A percentile compares a stretch with the other conserved stretches of the same genome.
Evolutionary conservation across 371 early-diverging fungal species (phyloP).

Genomic region (Mucor mucedo): DNA sequence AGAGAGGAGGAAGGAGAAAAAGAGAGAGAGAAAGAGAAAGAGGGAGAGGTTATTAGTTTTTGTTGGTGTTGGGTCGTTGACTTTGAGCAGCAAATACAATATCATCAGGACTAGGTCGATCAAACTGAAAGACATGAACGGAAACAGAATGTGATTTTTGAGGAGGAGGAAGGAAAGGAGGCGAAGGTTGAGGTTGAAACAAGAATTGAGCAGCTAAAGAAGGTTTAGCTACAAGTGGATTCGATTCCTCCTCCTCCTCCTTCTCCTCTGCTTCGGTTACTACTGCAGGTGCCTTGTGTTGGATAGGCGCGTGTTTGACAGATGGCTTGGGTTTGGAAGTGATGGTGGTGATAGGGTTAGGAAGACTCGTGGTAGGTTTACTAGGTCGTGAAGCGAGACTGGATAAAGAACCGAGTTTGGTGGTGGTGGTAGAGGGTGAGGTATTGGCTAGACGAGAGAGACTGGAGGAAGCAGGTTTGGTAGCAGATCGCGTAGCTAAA

Average conservation of each 20-base stretch:
- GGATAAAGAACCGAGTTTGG: neutral
- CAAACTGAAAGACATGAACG: conserved; percentile 65
- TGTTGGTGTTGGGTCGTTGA: conserved; percentile 37
- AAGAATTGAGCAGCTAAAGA: conserved; percentile 54
- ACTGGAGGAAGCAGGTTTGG: neutral
- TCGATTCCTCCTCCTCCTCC: neutral
- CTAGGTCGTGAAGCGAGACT: neutral
- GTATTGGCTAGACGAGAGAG: conserved; percentile 9
- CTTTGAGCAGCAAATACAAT: conserved; percentile 68
- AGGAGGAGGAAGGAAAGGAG: neutral
- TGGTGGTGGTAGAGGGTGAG: neutral
- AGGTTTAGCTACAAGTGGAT: conserved; percentile 49
- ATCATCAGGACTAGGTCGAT: conserved; percentile 87
- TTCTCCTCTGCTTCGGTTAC: neutral
- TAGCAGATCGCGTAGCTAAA: conserved; percentile 29
- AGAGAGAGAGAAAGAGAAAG: conserved; percentile 8
- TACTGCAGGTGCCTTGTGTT: neutral
- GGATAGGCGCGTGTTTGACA: neutral
- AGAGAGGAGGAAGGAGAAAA: conserved; percentile 8
- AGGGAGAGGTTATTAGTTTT: conserved; percentile 5
- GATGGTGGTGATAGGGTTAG: neutral
- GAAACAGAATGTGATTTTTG: conserved; percentile 11
- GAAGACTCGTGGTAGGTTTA: neutral
- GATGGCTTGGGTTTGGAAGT: neutral
- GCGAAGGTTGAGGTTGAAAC: conserved; percentile 32